phyloP scores from a whole-genome alignment of 1,284 basidiomycete genomes.

The Anthracocystis setariae region DNA sequence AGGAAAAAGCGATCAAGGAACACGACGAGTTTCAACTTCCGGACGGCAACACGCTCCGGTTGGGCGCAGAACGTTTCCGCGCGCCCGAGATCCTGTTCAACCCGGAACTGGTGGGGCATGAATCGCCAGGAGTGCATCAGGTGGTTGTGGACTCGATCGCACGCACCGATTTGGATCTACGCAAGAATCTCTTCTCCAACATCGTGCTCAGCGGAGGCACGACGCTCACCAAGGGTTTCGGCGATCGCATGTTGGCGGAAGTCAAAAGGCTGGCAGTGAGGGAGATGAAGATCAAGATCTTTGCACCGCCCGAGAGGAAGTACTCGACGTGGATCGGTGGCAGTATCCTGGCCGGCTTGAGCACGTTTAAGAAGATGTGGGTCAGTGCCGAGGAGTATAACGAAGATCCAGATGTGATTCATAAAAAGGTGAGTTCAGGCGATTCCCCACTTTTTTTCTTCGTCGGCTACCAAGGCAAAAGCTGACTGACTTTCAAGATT shows the following conservation, averaged over 20 bases:
- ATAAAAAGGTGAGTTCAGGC: constrained; percentile 72
- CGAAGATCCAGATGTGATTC: constrained; percentile 97
- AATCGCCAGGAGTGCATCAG: constrained; percentile 97
- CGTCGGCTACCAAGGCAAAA: too few relatives aligned
- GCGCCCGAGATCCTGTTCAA: constrained; percentile 98
- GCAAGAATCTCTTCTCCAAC: constrained; percentile 94
- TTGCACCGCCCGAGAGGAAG: constrained; percentile 98
- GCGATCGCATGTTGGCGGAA: constrained; percentile 92
- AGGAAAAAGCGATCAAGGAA: constrained; percentile 82
- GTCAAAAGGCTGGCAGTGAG: constrained; percentile 96
- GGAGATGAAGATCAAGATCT: constrained; percentile 99
- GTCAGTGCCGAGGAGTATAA: constrained; percentile 99
- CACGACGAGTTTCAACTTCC: constrained; percentile 91
- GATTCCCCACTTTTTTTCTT: too few relatives aligned
- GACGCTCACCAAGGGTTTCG: constrained; percentile 77
- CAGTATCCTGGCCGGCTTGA: constrained; percentile 81
- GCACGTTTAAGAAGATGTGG: constrained; percentile 87
- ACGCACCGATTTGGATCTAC: constrained; percentile 79
- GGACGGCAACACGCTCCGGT: constrained; percentile 92
- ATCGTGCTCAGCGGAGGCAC: constrained; percentile 97
- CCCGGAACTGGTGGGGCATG: constrained; percentile 93
- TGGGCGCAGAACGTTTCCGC: constrained; percentile 93
- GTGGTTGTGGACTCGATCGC: constrained; percentile 72
- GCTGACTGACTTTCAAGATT: too few relatives aligned
- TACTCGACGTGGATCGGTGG: constrained; percentile 99